Evolutionary conservation across 1,284 basidiomycete genomes (phyloP), one percentile per base, ranked within the genome.

Genomic region (Ganoderma leucocontextum): DNA sequence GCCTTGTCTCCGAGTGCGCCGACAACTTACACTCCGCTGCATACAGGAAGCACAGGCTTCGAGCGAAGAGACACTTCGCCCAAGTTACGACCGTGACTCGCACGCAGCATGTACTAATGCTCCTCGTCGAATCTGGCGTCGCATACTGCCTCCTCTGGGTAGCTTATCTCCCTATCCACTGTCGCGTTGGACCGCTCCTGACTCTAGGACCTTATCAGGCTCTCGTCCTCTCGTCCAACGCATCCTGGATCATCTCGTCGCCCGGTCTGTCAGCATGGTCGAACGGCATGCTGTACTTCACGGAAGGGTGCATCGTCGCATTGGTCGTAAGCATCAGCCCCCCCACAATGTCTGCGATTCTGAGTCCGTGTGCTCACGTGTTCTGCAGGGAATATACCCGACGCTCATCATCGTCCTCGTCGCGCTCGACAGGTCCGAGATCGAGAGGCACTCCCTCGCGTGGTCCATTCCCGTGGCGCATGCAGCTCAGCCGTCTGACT

Each of bases 321-420:
- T 25, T 60, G 25, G 39, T 44, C 12, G 59, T 42, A 29, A 42
- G 59, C 13, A n/a, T n/a, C n/a, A n/a, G n/a, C 38, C n/a, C 39
- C 39, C 5, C 17, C 60, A 15, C 29, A 12, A 1, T 13, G 3
- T 29, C 17, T 15, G n/a, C 47, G 12, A 6, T 0, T 2, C 52
- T n/a, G n/a, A n/a, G n/a, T 2, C 39, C 38, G 10, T 36, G 4
- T 9, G 35, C 59, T 25, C n/a, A 10, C 15, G n/a, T 25, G 1
- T 59, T 19, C 15, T 3, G 49, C 29, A 64, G 63, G 63, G 63
- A 10, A 59, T 64, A 25, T 64, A 64, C 49, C 63, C 63, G 33
- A 64, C 63, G 22, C 19, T 58, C 22, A 64, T 64, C 63, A 64
- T 64, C 63, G 35, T 64, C 63, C 55, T 64, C 52, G 63, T 64